Conservation (phyloP, 2,329 filamentous ascomycete species). For the Colletotrichum liriopes region DNA sequence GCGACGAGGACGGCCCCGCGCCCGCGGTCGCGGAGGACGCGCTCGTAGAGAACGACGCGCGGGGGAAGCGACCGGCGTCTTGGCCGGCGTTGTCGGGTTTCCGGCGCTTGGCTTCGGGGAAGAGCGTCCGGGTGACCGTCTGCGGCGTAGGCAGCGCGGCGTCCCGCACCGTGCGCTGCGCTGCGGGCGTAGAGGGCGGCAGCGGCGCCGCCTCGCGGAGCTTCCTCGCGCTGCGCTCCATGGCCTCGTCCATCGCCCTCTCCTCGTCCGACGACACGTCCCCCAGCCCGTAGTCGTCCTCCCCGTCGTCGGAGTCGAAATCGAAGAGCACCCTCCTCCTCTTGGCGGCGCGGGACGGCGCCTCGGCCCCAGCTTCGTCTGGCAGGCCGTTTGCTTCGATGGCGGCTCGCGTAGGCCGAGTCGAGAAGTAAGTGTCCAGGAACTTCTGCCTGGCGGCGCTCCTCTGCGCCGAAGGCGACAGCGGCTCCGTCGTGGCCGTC, state of each 20-base stretch:
- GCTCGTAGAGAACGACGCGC: constrained; percentile 39
- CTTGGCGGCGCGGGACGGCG: constrained; percentile 48
- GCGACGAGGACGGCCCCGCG: constrained; percentile 32
- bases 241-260: constrained; percentile 53
- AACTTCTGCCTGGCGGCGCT: constrained; percentile 42
- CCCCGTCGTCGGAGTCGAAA: constrained; percentile 47
- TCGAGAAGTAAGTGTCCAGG: constrained; percentile 27
- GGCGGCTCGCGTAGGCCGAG: constrained; percentile 3
- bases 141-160: constrained; percentile 53
- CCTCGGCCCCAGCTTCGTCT: constrained; percentile 28
- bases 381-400: background rate
- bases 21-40: constrained; percentile 30
- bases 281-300: constrained; percentile 45
- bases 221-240: constrained; percentile 54
- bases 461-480: constrained; percentile 33
- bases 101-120: constrained; percentile 51
- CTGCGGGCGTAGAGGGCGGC: constrained; percentile 47
- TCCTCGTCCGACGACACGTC: constrained; percentile 59
- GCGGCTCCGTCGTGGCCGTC: constrained; percentile 38
- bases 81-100: constrained; percentile 51
- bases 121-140: constrained; percentile 54
- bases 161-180: constrained; percentile 45
- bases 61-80: constrained; percentile 3
- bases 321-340: constrained; percentile 47
- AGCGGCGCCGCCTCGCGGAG: constrained; percentile 16